Evolutionary conservation across 805 yeast species (phyloP), one percentile per base, ranked within the genome.

Genomic region (Yamadazyma laniorum): DNA sequence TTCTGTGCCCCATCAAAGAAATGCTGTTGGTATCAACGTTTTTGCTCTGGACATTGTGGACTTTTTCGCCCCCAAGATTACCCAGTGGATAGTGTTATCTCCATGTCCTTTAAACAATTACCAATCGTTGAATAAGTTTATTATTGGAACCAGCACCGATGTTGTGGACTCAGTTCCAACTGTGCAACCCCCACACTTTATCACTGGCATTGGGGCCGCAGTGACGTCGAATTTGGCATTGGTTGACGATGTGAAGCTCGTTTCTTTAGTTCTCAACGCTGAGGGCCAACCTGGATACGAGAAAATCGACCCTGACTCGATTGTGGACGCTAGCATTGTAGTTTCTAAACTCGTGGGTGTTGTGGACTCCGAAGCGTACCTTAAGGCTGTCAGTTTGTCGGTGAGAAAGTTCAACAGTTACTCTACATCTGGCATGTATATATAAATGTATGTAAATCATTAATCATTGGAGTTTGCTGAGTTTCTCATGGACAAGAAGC

Each of bases 401-500:
- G 54, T 52, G 4, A 43, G 63, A 38, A 51, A 51, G 35, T 47
- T 54, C 35, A 54, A 56, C 41, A 45, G 53, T 26, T 50, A 42
- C 41, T 51, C 58, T 7, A 55, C 49, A 35, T 52, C 56, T 7
- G 61, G 61, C n/a, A 58, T 59, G 61, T 55, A 58, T 41, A 50
- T 59, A 42, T 55, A 46, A 37, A 15, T 14, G n/a, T n/a, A n/a
- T n/a, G n/a, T n/a, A n/a, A n/a, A 12, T 15, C 12, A 29, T 14
- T 13, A 14, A 7, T 35, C 14, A 17, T 27, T 23, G 4, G 22
- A 26, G 12, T 23, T 22, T 7, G 30, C 14, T 11, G 70, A 61
- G 44, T 87, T 87, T 52, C 85, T 71, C 75, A 86, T 79, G 0
- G 95, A 88, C 34, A 91, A 65, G 64, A 85, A 90, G 37, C 96